Evolutionary conservation across 2,329 filamentous ascomycete genomes (phyloP).

Genomic region (Zymoseptoria ardabiliae): DNA sequence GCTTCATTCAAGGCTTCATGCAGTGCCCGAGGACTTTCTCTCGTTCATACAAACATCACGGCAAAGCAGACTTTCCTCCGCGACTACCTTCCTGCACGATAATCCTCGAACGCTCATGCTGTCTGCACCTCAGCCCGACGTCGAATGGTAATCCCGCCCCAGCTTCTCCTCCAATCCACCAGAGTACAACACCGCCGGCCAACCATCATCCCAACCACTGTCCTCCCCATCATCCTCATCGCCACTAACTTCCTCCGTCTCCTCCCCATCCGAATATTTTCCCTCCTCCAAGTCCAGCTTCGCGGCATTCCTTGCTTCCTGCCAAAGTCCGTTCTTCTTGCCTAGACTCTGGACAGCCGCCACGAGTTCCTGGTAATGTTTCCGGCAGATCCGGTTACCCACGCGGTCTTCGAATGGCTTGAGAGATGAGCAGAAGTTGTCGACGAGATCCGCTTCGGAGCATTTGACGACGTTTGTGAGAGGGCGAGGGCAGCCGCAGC

Average conservation of each 20-base stretch:
- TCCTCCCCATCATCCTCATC: not conserved
- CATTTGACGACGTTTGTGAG: not conserved
- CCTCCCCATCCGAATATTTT: not conserved
- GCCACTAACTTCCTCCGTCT: not conserved
- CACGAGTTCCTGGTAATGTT: not conserved
- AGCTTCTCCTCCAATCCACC: not conserved
- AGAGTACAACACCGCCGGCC: not conserved
- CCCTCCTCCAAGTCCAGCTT: not conserved
- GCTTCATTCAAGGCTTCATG: not conserved
- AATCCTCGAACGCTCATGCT: not conserved
- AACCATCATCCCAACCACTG: not conserved
- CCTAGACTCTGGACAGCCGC: not conserved
- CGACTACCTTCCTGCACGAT: not conserved
- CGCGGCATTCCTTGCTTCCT: not conserved
- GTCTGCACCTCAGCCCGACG: not conserved
- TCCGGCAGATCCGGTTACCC: not conserved
- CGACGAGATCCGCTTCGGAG: not conserved
- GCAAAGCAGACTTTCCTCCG: not conserved
- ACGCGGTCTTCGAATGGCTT: not conserved
- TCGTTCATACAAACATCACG: not conserved
- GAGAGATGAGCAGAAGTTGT: not conserved
- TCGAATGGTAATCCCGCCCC: no score
- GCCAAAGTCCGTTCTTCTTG: not conserved
- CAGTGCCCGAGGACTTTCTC: not conserved
- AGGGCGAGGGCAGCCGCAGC: constrained; percentile 3